A percentile compares a stretch with the other conserved stretches of the same genome.
These are phyloP conservation scores for Botrytis elliptica DNA, from an alignment of 2,329 filamentous ascomycete genomes.

Conservation along the genomic window DNA sequence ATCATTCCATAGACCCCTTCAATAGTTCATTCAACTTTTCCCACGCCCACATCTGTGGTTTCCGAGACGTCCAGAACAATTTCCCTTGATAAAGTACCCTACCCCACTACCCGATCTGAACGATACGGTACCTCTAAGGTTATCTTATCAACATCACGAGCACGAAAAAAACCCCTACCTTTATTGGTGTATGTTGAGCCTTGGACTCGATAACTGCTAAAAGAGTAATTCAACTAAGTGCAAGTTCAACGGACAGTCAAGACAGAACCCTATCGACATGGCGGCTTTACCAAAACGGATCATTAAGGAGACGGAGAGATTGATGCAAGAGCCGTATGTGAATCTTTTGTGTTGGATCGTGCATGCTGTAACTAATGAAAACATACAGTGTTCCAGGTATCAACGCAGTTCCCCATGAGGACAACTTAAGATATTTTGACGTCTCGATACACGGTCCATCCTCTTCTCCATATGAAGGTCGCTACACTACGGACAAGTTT, in stretches of 20 bases:
- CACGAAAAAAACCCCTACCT: conserved; percentile 3
- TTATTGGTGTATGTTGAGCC: not conserved
- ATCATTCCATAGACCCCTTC: not conserved
- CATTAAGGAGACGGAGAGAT: conserved; percentile 95
- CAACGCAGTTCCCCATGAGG: conserved; percentile 91
- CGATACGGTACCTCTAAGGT: conserved; percentile 10
- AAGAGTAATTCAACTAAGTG: not conserved
- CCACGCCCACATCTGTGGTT: not conserved
- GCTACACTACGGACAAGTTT: not conserved
- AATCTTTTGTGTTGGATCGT: not conserved
- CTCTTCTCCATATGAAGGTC: conserved; percentile 93
- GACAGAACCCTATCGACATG: conserved; percentile 43
- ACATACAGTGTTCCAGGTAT: conserved; percentile 82
- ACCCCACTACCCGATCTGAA: conserved; percentile 10
- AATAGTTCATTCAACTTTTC: not conserved
- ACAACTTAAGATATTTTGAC: conserved; percentile 97
- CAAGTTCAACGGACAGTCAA: not conserved
- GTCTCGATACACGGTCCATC: conserved; percentile 92
- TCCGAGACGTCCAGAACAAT: not conserved
- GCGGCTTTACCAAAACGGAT: conserved; percentile 95
- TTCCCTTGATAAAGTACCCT: not conserved
- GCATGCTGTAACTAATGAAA: conserved; percentile 22
- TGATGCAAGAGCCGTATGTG: conserved; percentile 81
- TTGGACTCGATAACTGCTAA: conserved; percentile 5
- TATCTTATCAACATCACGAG: conserved; percentile 20